Evolutionary conservation across 2,329 filamentous ascomycete species (phyloP).

Genomic region (Diaporthe batatas): DNA sequence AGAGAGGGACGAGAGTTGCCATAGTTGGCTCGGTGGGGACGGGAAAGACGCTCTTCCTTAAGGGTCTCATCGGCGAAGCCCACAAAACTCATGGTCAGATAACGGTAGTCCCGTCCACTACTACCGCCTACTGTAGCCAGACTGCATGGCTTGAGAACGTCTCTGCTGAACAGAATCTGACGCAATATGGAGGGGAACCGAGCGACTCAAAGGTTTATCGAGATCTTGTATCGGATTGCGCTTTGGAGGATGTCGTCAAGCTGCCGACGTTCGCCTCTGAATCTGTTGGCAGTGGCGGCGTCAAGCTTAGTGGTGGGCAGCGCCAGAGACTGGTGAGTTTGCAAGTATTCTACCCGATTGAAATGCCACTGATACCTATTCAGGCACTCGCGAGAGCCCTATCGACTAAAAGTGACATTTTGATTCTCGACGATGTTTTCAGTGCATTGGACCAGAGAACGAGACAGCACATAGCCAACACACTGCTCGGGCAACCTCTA

Average conservation of each 20-base stretch:
- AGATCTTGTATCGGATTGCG: constrained; percentile 45
- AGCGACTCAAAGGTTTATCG: constrained; percentile 43
- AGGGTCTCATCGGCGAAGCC: constrained; percentile 46
- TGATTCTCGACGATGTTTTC: constrained; percentile 47
- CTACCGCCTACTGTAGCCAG: constrained; percentile 46
- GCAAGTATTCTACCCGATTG: background rate
- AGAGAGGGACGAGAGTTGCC: constrained; percentile 42
- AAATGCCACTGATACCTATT: constrained; percentile 14
- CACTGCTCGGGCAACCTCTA: constrained; percentile 40
- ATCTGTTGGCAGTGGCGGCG: constrained; percentile 50
- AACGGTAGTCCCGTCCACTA: background rate
- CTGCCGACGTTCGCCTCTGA: constrained; percentile 41
- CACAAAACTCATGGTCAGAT: constrained; percentile 32
- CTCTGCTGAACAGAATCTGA: constrained; percentile 44
- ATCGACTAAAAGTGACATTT: constrained; percentile 43
- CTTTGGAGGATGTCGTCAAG: constrained; percentile 42
- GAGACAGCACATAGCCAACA: constrained; percentile 39
- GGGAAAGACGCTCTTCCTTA: constrained; percentile 47
- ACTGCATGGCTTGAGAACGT: constrained; percentile 46
- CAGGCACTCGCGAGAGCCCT: constrained; percentile 47
- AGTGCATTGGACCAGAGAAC: constrained; percentile 45
- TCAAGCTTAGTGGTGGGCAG: constrained; percentile 75
- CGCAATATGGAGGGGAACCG: constrained; percentile 38
- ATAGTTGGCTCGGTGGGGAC: constrained; percentile 48
- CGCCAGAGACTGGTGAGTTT: constrained; percentile 75